Evolutionary conservation across 164 flowering plant species (phyloP), one percentile per base, ranked within the genome.

Genomic region (Magnolia officinalis): DNA sequence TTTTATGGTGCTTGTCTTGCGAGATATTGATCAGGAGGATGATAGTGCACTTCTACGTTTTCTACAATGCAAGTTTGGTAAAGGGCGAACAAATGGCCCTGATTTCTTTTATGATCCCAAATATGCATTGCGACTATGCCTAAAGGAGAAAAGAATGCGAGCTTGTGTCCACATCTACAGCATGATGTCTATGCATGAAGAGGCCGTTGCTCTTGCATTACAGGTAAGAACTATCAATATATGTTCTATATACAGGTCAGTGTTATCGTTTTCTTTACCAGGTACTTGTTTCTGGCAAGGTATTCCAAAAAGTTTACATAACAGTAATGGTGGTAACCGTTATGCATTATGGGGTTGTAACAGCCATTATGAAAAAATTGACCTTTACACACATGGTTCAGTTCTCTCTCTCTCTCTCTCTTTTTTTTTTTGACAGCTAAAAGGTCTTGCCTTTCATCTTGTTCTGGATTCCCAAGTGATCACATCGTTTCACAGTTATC

Each of bases 131-230:
- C 94, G 98, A 51, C 92, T 96, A 75, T 96, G 99, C 77, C 95
- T 96, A 65, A 94, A 93, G 84, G 92, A 91, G 77, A 96, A 88
- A 79, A 74, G 97, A 72, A 94, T 93, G 95, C 97, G 99, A 68
- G 98, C 99, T 61, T 96, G 99, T 82, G 98, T 96, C 75, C 98
- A 96, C 84, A 94, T 96, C 82, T 96, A 94, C 79, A 91, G 98
- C 85, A 94, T 94, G 99, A 96, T 96, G 99, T 90, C 93, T 74
- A 96, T 96, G 99, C 99, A 96, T 87, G 98, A 94, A 89, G 99
- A 96, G 83, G 99, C 98, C 73, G 98, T 96, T 83, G 97, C 98
- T 72, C 96, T 96, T 81, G 97, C 98, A 71, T 86, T 96, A 29
- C 94, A 89, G 97, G 99, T 94, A 71, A 71, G 72, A 45, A 1